A percentile compares a stretch with the other conserved stretches of the same genome.
phyloP scores from a whole-genome alignment of 768 basidiomycete genomes.

The Candolleomyces aberdarensis region DNA sequence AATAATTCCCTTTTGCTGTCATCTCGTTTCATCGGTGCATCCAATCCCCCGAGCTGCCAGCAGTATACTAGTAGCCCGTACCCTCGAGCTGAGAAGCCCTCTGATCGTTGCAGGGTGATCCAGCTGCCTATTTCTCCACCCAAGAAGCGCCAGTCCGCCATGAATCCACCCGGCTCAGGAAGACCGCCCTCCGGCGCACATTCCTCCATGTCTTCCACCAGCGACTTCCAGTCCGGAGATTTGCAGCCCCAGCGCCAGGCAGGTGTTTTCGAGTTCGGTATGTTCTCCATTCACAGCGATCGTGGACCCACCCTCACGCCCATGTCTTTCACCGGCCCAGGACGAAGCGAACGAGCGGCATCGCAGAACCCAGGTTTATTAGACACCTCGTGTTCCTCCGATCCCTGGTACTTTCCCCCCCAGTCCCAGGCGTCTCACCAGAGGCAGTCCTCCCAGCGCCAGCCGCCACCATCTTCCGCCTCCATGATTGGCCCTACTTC shows the following conservation, averaged over 20 bases:
- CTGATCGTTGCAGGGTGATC: background rate
- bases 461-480: conserved; percentile 14
- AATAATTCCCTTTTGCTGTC: conserved; percentile 16
- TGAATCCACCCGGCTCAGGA: conserved; percentile 32
- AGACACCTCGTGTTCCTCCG: background rate
- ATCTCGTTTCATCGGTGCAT: conserved; percentile 25
- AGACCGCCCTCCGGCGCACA: conserved; percentile 27
- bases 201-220: conserved; percentile 20
- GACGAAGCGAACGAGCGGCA: background rate
- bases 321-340: background rate
- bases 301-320: background rate
- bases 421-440: background rate
- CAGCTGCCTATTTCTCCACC: background rate
- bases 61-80: background rate
- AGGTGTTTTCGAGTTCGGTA: conserved; percentile 20
- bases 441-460: background rate
- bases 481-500: conserved; percentile 55
- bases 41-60: conserved; percentile 23
- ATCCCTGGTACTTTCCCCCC: conserved; percentile 8
- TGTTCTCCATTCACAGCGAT: conserved; percentile 6
- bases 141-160: conserved; percentile 9
- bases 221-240: conserved; percentile 19
- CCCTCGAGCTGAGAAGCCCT: background rate
- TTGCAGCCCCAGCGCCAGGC: conserved; percentile 19
- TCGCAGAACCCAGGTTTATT: background rate